phyloP scores from a whole-genome alignment of 1,284 basidiomycete species.

The Trametes pubescens region DNA sequence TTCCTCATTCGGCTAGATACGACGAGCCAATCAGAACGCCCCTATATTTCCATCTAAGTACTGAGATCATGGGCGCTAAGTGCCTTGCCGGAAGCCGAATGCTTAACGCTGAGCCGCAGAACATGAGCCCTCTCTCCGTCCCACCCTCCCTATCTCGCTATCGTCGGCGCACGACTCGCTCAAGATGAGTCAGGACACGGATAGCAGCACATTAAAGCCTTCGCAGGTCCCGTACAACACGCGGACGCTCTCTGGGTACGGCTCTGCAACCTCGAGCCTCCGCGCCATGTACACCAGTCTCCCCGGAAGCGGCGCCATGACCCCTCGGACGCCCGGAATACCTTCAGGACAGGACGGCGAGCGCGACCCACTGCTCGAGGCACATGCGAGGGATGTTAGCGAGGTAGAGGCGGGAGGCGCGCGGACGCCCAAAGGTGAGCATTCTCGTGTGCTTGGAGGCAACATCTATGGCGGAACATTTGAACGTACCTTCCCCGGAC shows the following conservation, averaged over 20 bases:
- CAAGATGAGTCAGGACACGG: slow-evolving; percentile 6
- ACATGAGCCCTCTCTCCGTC: not conserved
- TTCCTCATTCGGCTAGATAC: not conserved
- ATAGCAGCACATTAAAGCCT: slow-evolving; percentile 3
- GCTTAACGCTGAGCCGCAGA: slow-evolving; percentile 1
- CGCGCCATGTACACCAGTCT: slow-evolving; percentile 13
- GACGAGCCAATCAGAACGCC: slow-evolving; percentile 6
- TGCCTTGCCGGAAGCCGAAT: not conserved
- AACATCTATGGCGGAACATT: not conserved
- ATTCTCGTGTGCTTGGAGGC: not conserved
- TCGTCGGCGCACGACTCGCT: not conserved
- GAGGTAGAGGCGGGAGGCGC: slow-evolving; percentile 30
- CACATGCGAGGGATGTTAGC: slow-evolving; percentile 25
- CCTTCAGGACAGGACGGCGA: slow-evolving; percentile 29
- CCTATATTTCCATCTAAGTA: not conserved
- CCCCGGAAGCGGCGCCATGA: slow-evolving; percentile 33
- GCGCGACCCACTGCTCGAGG: slow-evolving; percentile 33
- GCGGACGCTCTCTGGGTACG: slow-evolving; percentile 23
- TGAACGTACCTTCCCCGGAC: no score
- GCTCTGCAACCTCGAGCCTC: slow-evolving; percentile 21
- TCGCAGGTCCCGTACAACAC: slow-evolving; percentile 15
- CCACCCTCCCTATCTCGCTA: not conserved
- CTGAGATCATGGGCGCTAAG: slow-evolving; percentile 2
- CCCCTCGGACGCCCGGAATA: slow-evolving; percentile 34
- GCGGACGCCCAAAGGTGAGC: slow-evolving; percentile 22